Conservation (phyloP, 2,329 filamentous ascomycete genomes). For the Colletotrichum sp. region DNA sequence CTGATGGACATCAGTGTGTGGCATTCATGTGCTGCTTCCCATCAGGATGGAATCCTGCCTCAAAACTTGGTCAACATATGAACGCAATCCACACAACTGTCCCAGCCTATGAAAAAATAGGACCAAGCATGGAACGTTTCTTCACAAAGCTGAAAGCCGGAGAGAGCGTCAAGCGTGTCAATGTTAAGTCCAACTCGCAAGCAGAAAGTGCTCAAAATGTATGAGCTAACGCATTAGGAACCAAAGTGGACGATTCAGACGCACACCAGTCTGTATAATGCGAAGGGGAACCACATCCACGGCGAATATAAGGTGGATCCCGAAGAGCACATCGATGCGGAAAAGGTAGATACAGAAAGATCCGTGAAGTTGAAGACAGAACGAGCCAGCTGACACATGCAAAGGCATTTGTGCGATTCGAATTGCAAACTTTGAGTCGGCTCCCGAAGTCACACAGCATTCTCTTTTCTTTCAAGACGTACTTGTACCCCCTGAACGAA, state of each 20-base stretch:
- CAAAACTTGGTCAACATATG: conserved; percentile 53
- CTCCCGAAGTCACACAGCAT: conserved; percentile 50
- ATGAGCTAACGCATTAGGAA: neutral
- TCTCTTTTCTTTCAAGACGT: conserved; percentile 62
- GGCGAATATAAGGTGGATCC: conserved; percentile 33
- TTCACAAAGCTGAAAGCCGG: conserved; percentile 52
- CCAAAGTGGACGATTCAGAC: conserved; percentile 54
- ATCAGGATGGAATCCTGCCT: conserved; percentile 53
- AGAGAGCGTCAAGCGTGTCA: conserved; percentile 52
- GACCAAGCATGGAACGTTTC: conserved; percentile 58
- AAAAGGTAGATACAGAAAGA: conserved; percentile 29
- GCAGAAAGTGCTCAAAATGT: neutral
- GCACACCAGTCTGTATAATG: conserved; percentile 43
- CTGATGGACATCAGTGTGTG: conserved; percentile 43
- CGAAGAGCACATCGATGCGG: conserved; percentile 40
- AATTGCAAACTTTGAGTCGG: conserved; percentile 56
- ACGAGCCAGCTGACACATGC: neutral
- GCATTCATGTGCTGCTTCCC: conserved; percentile 59
- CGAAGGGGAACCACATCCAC: conserved; percentile 39
- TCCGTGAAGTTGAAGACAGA: neutral
- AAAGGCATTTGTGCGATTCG: conserved; percentile 45
- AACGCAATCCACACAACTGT: conserved; percentile 56
- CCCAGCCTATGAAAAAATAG: conserved; percentile 59
- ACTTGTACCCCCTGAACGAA: conserved; percentile 51
- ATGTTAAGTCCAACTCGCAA: conserved; percentile 36